A percentile compares a stretch with the other conserved stretches of the same genome.
Evolutionary conservation across 208 protist species (phyloP).

Genomic region (Porcisia hertigi): DNA sequence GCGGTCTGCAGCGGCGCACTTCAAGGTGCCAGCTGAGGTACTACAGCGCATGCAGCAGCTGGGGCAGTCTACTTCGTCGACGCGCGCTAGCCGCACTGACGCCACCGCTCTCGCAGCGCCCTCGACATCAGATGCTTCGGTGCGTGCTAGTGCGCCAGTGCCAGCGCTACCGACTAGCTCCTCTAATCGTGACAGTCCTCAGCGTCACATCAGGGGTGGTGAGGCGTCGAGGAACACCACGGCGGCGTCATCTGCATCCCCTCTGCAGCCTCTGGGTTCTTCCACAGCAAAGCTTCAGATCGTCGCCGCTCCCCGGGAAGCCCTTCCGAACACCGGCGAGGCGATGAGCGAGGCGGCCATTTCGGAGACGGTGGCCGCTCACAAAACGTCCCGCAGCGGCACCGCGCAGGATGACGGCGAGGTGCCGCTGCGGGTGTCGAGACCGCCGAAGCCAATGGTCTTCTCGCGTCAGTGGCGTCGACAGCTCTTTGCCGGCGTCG

Average conservation of each 20-base stretch:
- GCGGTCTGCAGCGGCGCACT: constrained; percentile 4
- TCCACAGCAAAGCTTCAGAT: neutral
- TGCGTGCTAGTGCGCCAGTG: neutral
- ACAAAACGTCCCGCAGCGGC: constrained; percentile 7
- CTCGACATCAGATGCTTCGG: neutral
- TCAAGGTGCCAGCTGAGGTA: constrained; percentile 36
- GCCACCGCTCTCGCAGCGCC: neutral
- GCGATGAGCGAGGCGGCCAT: constrained; percentile 25
- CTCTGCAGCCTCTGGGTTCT: neutral
- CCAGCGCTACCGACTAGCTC: neutral
- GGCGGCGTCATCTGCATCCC: neutral
- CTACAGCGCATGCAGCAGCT: constrained; percentile 36
- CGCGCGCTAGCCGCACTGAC: neutral
- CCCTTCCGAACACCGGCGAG: neutral
- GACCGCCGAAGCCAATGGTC: constrained; percentile 21
- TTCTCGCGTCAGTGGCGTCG: constrained; percentile 33
- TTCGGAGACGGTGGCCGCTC: constrained; percentile 15
- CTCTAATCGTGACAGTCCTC: neutral
- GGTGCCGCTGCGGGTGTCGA: neutral
- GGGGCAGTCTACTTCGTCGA: neutral
- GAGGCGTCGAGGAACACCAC: neutral
- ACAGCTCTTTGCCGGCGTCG: constrained; percentile 14
- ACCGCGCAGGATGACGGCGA: neutral
- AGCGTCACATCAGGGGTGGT: neutral
- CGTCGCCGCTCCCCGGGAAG: neutral